Base-by-base conservation (phyloP, 2,329 filamentous ascomycete species). In the Capronia americana region DNA sequence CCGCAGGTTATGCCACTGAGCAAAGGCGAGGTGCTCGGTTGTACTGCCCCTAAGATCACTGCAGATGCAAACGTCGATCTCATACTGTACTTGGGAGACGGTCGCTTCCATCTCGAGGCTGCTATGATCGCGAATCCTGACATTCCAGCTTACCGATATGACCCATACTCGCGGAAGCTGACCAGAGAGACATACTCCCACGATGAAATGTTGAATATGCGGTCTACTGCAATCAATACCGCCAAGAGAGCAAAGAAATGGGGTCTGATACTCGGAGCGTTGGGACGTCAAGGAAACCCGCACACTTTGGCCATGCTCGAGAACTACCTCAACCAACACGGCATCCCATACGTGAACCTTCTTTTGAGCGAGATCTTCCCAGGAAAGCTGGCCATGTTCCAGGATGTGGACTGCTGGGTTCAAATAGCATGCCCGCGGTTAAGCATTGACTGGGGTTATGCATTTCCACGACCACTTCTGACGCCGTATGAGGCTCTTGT, bases 371-470 rank as follows among this genome's bases (percentile, higher is more conserved):
- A 99, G 82, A 98, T 99, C 62, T 97, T 98, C 77, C 95, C 96
- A 0, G 93, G 92, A 0, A 99, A 98, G 81, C 80, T 99, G 71
- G 93, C 92, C 0, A 88, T 95, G 83, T 97, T 99, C 92, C 80
- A 82, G 32, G 94, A 98, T 74, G 92, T 99, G 2, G 94, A 97
- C 76, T 96, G 93, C 73, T 99, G 95, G 95, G 94, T 99, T 46
- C 95, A 99, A 79, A 93, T 99, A 58, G 95, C 95, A 4, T 99
- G 95, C 79, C 95, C 95, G n/a, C 83, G 95, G 57, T 76, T 99
- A 76, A 98, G 94, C 78, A 99, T 99, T 72, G 95, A 99, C 80
- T 99, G 95, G 95, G 95, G 95, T 0, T 98, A 98, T 80, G 95
- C 95, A 0, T 99, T 99, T 76, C 87, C 92, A 0, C 82, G 92